Base-by-base conservation (phyloP, 768 basidiomycete genomes). In the Lyophyllum semitale region DNA sequence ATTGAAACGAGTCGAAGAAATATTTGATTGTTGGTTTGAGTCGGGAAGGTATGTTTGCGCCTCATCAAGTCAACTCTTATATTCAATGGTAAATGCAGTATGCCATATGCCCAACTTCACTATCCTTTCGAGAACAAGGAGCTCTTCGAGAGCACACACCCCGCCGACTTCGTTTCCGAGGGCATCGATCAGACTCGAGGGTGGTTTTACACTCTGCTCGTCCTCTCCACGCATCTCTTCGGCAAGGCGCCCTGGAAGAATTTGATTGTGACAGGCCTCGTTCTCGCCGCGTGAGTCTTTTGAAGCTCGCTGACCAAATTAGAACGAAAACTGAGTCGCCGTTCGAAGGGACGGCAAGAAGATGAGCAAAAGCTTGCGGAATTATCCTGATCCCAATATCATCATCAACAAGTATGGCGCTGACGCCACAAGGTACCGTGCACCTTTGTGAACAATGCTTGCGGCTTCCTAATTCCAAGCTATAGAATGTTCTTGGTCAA, bases 11-110 rank as follows among this genome's bases (percentile, higher is more conserved):
- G 81, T 98, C n/a, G 93, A 97, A 56, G 97, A 98, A 70, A 94
- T 99, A 33, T 98, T 99, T 67, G 97, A 99, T 68, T 99, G 97
- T 66, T 99, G 97, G 97, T 99, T 99, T 67, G 97, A 99, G 74
- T 98, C 96, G 4, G 97, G 97, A 75, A 94, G 91, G 94, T 94
- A 60, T 58, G 83, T 63, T 32, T 45, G 17, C 53, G 33, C 23
- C 25, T 43, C 33, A 45, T 15, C 35, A 25, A n/a, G 13, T 32
- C 40, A 25, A 38, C 25, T n/a, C 15, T 35, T 7, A 1, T 43
- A 32, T 23, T 58, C 11, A 47, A 37, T 23, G n/a, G 17, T 44
- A n/a, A 15, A 47, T 62, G 8, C 63, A 98, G 96, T 68, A 99
- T 99, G 97, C 97, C 97, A 4, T 99, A 95, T 68, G 96, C 95